Evolutionary conservation across 352 stramenopile genomes (phyloP).

Genomic region (Phytophthora fragariae): DNA sequence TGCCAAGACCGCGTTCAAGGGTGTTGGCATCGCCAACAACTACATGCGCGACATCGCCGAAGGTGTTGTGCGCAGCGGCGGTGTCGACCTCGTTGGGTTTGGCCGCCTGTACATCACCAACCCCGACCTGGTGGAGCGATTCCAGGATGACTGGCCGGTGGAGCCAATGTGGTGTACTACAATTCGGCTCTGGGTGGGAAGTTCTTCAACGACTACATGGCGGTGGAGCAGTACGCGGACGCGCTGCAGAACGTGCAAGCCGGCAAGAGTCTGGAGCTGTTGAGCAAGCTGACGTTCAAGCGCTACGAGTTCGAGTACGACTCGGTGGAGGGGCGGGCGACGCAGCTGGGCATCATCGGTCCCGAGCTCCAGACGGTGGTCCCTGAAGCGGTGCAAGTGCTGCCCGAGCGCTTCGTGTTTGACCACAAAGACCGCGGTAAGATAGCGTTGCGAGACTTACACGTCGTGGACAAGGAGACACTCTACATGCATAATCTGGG

Average conservation of each 20-base stretch:
- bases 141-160: slow-evolving; percentile 26
- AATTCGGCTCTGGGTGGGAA: slow-evolving; percentile 11
- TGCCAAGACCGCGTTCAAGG: slow-evolving; percentile 48
- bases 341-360: slow-evolving; percentile 75
- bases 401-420: slow-evolving; percentile 65
- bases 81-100: slow-evolving; percentile 53
- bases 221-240: slow-evolving; percentile 56
- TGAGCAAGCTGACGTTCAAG: slow-evolving; percentile 61
- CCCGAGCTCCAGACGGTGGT: slow-evolving; percentile 63
- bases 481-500: slow-evolving; percentile 94
- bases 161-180: slow-evolving; percentile 20
- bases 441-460: slow-evolving; percentile 82
- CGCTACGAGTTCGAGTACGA: slow-evolving; percentile 55
- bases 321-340: slow-evolving; percentile 60
- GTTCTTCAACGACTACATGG: slow-evolving; percentile 35
- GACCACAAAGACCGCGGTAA: slow-evolving; percentile 56
- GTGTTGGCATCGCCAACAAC: slow-evolving; percentile 40
- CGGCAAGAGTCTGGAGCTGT: slow-evolving; percentile 57
- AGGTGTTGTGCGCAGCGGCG: slow-evolving; percentile 37
- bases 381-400: slow-evolving; percentile 76
- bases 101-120: slow-evolving; percentile 63
- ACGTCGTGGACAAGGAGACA: slow-evolving; percentile 83
- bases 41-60: slow-evolving; percentile 47
- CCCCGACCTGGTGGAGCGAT: slow-evolving; percentile 50
- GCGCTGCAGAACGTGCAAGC: slow-evolving; percentile 54